Evolutionary conservation across 2,329 filamentous ascomycete genomes (phyloP), one percentile per base, ranked within the genome.

Genomic region (Tympanopsis confertula): DNA sequence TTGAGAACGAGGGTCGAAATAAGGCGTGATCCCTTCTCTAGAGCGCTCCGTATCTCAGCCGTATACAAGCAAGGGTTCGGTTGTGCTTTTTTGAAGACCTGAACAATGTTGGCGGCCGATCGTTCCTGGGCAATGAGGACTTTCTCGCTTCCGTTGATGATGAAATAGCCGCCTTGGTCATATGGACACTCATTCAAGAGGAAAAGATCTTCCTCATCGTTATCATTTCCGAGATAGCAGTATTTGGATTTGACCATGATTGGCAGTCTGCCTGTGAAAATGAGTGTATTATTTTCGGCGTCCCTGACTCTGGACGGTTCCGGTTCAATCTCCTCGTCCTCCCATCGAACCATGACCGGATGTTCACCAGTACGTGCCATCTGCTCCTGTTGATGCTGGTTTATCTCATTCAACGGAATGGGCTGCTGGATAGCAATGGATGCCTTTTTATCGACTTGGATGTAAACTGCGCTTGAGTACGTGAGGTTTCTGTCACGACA

Each of bases 91-190:
- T 94, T 89, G 75, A 98, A 98, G 19, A 98, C 89, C 62, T 96
- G 91, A 4, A 98, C 91, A 41, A 96, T 96, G 55, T 98, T 98
- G 54, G 89, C 91, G 29, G 91, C 91, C 55, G 88, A 95, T 44
- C 91, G 83, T 61, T 98, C 91, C 58, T 98, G 91, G 1, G 91
- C 91, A 50, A 98, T 98, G 48, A 98, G 66, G 17, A 98, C 91
- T 69, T 98, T 98, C 57, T 98, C 91, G 60, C 86, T 94, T 32
- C 91, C 91, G 63, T 98, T 98, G 70, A 98, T 98, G 51, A 98
- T 86, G 55, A 98, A 98, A 62, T 98, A 98, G 47, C 91, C 91
- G 48, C 91, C 91, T 54, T 95, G 91, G 53, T 98, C 91, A 58
- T 95, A 96, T 1, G 91, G 91, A 48, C 91, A 98, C 62, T 98